These are phyloP conservation scores for Fraxinus ornus DNA, from an alignment of 305 asterid species.

Conservation along the genomic window DNA sequence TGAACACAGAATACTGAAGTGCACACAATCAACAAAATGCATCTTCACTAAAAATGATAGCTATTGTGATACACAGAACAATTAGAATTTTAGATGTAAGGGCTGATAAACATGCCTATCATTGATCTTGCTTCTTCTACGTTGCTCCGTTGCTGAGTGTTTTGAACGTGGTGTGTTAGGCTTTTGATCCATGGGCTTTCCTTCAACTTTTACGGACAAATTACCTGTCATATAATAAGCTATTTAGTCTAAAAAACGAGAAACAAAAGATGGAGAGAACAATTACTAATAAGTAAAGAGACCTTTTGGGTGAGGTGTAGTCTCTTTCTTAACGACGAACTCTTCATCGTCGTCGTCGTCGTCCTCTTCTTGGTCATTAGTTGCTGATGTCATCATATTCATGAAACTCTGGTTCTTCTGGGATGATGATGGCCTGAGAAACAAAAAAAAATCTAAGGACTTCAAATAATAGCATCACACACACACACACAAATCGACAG, in stretches of 20 bases:
- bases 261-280: slow-evolving; percentile 4
- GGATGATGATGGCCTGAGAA: slow-evolving; percentile 65
- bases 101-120: slow-evolving; percentile 65
- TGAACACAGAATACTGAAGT: slow-evolving; percentile 6
- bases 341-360: slow-evolving; percentile 81
- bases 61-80: slow-evolving; percentile 3
- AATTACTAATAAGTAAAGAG: slow-evolving; percentile 16
- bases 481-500: slow-evolving; percentile 17
- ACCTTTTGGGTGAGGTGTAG: slow-evolving; percentile 68
- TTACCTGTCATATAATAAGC: slow-evolving; percentile 43
- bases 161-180: slow-evolving; percentile 95
- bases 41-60: not conserved
- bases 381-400: slow-evolving; percentile 73
- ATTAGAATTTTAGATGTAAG: not conserved
- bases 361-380: slow-evolving; percentile 70
- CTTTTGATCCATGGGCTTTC: slow-evolving; percentile 60
- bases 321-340: slow-evolving; percentile 63
- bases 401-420: slow-evolving; percentile 67
- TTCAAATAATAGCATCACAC: not conserved
- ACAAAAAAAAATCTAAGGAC: not conserved
- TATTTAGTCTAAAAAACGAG: slow-evolving; percentile 5
- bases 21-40: not conserved
- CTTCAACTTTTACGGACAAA: slow-evolving; percentile 65
- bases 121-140: slow-evolving; percentile 97
- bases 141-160: slow-evolving; percentile 99